Base-by-base conservation (phyloP, 345 rosid species). In the Zanthoxylum bungeanum region DNA sequence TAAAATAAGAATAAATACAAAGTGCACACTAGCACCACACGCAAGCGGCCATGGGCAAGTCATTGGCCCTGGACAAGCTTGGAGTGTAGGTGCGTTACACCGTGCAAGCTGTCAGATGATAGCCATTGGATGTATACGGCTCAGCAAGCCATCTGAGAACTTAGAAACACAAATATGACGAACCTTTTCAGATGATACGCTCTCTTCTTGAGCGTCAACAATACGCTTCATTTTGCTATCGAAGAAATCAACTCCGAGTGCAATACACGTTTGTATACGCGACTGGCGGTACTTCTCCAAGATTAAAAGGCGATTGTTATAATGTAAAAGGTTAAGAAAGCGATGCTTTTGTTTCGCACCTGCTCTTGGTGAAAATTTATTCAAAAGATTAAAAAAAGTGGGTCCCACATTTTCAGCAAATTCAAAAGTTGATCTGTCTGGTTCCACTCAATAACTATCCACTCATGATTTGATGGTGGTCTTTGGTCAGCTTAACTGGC, bases 391-490 rank as follows among this genome's bases (percentile, higher is more conserved):
- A 59, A 36, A 55, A 14, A 10, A 36, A 5, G 37, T 1, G 72
- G 83, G 81, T 0, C 83, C 81, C 71, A 63, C 19, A 6, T 4
- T 0, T 37, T 60, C 71, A 72, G 70, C 55, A 50, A 73, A 66
- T 1, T 60, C 28, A 74, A 75, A 69, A 70, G 58, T 75, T 79
- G 47, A 74, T 76, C 76, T 79, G 85, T 89, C 87, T 76, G 83
- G 72, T 78, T 82, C 88, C 86, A 77, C 88, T 84, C 90, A 87
- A 16, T 83, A 71, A 75, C 77, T 75, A 79, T 71, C 79, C 76
- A 73, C 74, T 73, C 81, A 70, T 84, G 86, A 88, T 85, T 80
- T 78, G 85, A 84, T 81, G 83, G 80, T 79, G 79, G 81, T 71
- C 82, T 64, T n/a, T 1, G 58, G 50, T 10, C 31, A 65, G 50